Evolutionary conservation across 2,329 filamentous ascomycete species (phyloP), one percentile per base, ranked within the genome.

Genomic region (Ophiocordyceps camponoti-floridani): DNA sequence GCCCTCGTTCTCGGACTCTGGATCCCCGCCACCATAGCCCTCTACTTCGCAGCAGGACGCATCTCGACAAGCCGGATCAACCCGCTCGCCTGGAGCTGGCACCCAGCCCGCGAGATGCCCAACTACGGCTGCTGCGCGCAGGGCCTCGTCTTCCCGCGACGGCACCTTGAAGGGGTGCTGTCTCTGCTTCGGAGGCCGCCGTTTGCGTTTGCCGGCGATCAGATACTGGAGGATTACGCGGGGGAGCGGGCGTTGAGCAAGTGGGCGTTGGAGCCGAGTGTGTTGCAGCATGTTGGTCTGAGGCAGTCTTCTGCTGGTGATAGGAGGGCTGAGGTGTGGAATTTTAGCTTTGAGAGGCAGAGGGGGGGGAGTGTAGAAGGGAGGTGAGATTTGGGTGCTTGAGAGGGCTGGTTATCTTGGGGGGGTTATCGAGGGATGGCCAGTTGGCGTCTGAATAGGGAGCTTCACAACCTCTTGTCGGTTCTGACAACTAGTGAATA

Each of bases 81-180:
- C 46, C 44, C 52, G 2, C 14, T 51, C n/a, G 2, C 51, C 43
- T 19, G 27, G 30, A 41, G 42, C 42, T 43, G 35, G 35, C 41
- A n/a, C 2, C 37, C 41, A 27, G 55, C 61, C 0, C 54, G 56
- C 7, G 55, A 60, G 49, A 64, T 64, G 61, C 55, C 58, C 11
- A 51, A 53, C 5, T 63, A 62, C 40, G 62, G 62, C 0, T 64
- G 62, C 47, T 64, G 62, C 45, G 56, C 61, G 0, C 62, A 64
- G 45, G 62, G 62, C 0, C 49, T 63, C 2, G 54, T 63, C 3
- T 61, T 61, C 35, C 58, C 62, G 4, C 46, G 49, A 7, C 53
- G 53, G 2, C 56, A 63, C 14, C 46, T 63, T 3, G 48, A 51
- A 5, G 50, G 44, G 2, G 44, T 63, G 2, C 52, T 56, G 28